Conservation (phyloP, 208 protist genomes). For the Leptomonas pyrrhocoris region DNA sequence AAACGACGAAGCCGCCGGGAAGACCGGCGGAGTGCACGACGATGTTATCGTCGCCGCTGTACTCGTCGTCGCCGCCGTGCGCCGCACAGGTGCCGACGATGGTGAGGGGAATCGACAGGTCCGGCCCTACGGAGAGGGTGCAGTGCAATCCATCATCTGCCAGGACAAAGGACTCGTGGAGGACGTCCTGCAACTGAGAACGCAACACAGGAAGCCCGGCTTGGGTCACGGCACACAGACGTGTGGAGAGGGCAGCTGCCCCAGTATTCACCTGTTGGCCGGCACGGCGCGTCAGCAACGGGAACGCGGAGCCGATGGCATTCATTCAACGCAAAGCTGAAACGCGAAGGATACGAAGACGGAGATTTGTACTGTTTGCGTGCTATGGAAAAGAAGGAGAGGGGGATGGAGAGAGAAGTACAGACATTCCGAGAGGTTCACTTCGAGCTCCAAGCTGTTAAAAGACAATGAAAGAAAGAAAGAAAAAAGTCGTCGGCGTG, state of each 20-base stretch:
- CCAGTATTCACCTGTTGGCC: not conserved
- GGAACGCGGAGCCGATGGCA: constrained; percentile 21
- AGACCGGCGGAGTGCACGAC: constrained; percentile 76
- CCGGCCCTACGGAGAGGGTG: constrained; percentile 17
- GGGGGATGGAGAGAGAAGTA: no score
- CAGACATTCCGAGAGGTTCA: no score
- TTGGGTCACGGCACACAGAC: constrained; percentile 19
- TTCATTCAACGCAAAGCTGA: constrained; percentile 4
- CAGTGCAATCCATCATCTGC: constrained; percentile 28
- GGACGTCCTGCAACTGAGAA: constrained; percentile 12
- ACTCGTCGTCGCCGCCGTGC: not conserved
- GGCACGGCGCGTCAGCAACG: constrained; percentile 13
- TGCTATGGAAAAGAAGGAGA: no score
- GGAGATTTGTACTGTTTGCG: no score
- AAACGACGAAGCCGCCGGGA: constrained; percentile 67
- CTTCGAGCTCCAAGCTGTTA: no score
- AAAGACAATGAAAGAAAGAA: no score
- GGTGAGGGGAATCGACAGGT: constrained; percentile 32
- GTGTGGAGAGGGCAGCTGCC: constrained; percentile 3
- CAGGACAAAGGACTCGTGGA: not conserved
- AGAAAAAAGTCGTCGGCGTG: no score
- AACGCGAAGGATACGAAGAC: no score
- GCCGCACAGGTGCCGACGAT: constrained; percentile 34
- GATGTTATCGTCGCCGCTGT: constrained; percentile 28
- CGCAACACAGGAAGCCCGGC: constrained; percentile 5